phyloP scores from a whole-genome alignment of 2,329 filamentous ascomycete species.

The Trichoderma citrinoviride region DNA sequence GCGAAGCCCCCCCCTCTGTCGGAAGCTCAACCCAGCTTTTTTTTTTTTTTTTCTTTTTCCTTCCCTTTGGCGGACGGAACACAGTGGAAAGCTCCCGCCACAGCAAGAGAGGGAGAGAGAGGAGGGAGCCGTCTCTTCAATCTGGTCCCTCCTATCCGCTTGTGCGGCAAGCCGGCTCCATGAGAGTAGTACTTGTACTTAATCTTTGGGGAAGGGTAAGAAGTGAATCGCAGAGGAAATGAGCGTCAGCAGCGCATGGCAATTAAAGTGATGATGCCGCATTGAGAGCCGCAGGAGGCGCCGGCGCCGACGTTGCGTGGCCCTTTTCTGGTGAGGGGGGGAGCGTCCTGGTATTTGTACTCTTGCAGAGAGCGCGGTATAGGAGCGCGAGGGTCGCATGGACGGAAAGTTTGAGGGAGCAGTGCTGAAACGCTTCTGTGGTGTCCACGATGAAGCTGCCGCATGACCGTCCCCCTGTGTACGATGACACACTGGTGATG shows the following conservation, averaged over 20 bases:
- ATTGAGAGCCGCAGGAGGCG: background rate
- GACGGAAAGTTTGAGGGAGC: background rate
- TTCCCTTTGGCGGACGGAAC: too few species aligned
- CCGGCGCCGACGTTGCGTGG: background rate
- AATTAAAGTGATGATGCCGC: background rate
- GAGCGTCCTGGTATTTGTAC: background rate
- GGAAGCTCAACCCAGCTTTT: slow-evolving; percentile 13
- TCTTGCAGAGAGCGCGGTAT: background rate
- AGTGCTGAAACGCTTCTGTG: slow-evolving; percentile 10
- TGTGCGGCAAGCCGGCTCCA: background rate
- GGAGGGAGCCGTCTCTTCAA: background rate
- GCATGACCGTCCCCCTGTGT: background rate
- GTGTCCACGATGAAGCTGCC: background rate
- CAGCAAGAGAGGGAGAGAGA: background rate
- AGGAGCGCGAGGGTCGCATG: background rate
- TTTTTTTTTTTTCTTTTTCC: background rate
- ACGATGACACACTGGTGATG: slow-evolving; percentile 1
- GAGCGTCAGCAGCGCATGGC: background rate
- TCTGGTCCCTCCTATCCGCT: background rate
- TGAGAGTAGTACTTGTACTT: background rate
- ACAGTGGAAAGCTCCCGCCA: too few species aligned
- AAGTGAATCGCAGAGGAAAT: background rate
- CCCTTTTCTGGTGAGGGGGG: background rate
- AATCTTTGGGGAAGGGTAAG: too few species aligned
- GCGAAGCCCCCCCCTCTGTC: background rate